Evolutionary conservation across 768 basidiomycete species (phyloP), one percentile per base, ranked within the genome.

Genomic region (Phlebiopsis flavidoalba): DNA sequence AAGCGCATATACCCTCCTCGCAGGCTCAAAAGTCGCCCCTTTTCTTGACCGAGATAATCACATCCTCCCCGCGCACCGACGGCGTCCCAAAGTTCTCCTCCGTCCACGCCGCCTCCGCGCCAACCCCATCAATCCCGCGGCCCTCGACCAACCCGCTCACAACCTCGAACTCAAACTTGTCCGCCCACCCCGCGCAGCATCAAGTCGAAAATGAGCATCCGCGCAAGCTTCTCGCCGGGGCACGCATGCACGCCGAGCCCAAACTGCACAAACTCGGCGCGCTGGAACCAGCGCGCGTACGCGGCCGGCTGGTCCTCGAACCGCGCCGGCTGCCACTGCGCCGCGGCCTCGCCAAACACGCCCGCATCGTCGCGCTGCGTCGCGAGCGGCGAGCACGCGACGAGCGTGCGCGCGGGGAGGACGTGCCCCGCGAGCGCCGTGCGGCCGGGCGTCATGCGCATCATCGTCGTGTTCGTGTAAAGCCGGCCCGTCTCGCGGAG

Each of bases 61-160:
- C 54, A 43, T 56, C 54, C 54, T 40, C 54, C 8, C 54, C 54
- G 1, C 54, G 33, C 7, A 56, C 36, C 12, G 35, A 37, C 12
- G 54, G 54, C 40, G 54, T 56, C 10, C 54, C 54, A 26, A 56
- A 56, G 37, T 56, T 56, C 54, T 56, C 54, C 31, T 56, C 54
- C 35, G 54, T 56, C 54, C 54, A 56, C 19, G 54, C 54, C 8
- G 12, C 54, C 37, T 56, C 54, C 7, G 26, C 54, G 12, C 54
- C 54, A 7, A 56, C 54, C 22, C 54, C 54, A 21, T 56, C 54
- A 8, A 56, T 21, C 7, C 54, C 54, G 15, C 40, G 36, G 4
- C 54, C 54, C 37, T 56, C 54, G 8, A 37, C 12, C 26, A 56
- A 10, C 1, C 54, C 54, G 1, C 33, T 37, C 8, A 56, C 37